Percentiles rank a stretch among this genome's conserved stretches.
Evolutionary conservation across 2,329 filamentous ascomycete genomes (phyloP).

Genomic region (Hypoxylon sp.): DNA sequence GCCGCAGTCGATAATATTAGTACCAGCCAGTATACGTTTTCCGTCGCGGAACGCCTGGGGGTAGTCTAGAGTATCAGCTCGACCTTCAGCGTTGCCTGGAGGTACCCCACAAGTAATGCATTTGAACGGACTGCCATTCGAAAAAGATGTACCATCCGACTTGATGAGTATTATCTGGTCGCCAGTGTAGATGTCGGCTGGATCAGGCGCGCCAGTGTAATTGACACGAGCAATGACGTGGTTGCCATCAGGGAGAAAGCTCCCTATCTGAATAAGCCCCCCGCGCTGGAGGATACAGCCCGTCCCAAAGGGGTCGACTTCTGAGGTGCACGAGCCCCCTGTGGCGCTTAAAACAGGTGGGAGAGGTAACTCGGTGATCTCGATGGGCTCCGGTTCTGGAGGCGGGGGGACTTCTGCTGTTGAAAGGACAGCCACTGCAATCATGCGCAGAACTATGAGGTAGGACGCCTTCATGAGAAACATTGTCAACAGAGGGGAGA

Average conservation of each 20-base stretch:
- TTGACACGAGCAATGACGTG: conserved; percentile 59
- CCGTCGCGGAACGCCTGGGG: conserved; percentile 61
- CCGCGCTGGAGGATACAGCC: conserved; percentile 33
- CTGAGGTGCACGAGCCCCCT: conserved; percentile 23
- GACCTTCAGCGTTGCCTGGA: conserved; percentile 50
- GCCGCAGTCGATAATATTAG: conserved; percentile 58
- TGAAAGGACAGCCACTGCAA: background rate
- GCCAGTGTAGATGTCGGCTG: conserved; percentile 60
- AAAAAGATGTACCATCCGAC: conserved; percentile 58
- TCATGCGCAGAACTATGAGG: conserved; percentile 6
- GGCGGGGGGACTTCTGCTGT: conserved; percentile 21
- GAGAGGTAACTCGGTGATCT: conserved; percentile 32
- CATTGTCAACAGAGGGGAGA: conserved; percentile 1
- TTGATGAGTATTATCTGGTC: conserved; percentile 61
- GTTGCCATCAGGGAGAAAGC: conserved; percentile 61
- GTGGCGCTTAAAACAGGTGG: conserved; percentile 23
- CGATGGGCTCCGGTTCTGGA: conserved; percentile 36
- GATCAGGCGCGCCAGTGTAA: conserved; percentile 61
- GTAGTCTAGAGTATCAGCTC: conserved; percentile 54
- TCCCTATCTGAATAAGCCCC: conserved; percentile 48
- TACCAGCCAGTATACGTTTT: conserved; percentile 55
- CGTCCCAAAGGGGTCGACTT: conserved; percentile 23
- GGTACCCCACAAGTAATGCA: conserved; percentile 63
- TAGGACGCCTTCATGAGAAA: conserved; percentile 2
- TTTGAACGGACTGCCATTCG: conserved; percentile 63